Evolutionary conservation across 768 basidiomycete species (phyloP).

Genomic region (Naganishia onofrii): DNA sequence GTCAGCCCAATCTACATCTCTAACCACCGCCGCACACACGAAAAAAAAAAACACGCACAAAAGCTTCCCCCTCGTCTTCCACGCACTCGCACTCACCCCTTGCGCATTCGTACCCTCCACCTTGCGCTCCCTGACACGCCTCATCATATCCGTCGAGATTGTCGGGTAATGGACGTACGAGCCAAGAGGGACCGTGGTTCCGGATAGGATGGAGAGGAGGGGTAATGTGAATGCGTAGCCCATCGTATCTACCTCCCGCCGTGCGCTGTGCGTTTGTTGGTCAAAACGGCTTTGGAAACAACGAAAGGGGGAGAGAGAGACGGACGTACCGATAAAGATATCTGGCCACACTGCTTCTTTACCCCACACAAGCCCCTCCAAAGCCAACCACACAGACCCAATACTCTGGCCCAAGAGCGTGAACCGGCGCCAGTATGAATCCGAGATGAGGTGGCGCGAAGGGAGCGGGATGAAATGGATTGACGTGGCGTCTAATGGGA

Average conservation of each 20-base stretch:
- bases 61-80: conserved; percentile 65
- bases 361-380: conserved; percentile 65
- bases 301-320: background rate
- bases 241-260: conserved; percentile 90
- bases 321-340: conserved; percentile 82
- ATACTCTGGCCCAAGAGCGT: conserved; percentile 88
- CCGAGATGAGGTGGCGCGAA: conserved; percentile 71
- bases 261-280: conserved; percentile 6
- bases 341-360: conserved; percentile 69
- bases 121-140: conserved; percentile 56
- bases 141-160: conserved; percentile 90
- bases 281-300: conserved; percentile 11
- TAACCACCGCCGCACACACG: too few species aligned
- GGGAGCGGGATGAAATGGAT: conserved; percentile 80
- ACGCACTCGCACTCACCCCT: conserved; percentile 57
- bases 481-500: conserved; percentile 61
- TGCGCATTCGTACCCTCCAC: conserved; percentile 39
- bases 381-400: conserved; percentile 77
- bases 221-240: conserved; percentile 94
- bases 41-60: conserved; percentile 58
- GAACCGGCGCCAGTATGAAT: conserved; percentile 78
- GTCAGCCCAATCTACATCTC: too few species aligned
- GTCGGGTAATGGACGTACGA: conserved; percentile 97
- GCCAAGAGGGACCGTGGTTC: conserved; percentile 64
- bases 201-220: conserved; percentile 63